A percentile compares a stretch with the other conserved stretches of the same genome.
These are phyloP conservation scores for Diplodia seriata DNA, from an alignment of 2,329 filamentous ascomycete species.

Conservation along the genomic window DNA sequence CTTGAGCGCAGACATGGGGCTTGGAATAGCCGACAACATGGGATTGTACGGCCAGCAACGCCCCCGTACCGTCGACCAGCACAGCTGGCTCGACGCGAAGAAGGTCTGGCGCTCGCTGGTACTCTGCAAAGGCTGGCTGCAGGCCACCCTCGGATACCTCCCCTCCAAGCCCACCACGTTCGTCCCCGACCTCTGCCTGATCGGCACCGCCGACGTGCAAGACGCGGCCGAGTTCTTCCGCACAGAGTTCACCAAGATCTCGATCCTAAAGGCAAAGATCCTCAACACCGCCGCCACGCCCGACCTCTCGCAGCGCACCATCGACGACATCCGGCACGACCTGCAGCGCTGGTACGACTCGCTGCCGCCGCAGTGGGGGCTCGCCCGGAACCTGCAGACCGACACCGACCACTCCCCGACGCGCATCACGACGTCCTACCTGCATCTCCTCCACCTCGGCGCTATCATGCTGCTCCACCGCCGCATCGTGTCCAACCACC, in stretches of 20 bases:
- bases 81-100: background rate
- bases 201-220: background rate
- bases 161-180: background rate
- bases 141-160: background rate
- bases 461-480: slow-evolving; percentile 1
- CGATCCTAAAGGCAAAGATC: background rate
- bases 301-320: background rate
- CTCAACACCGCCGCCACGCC: background rate
- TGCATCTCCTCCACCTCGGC: slow-evolving; percentile 6
- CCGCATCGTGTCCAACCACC: background rate
- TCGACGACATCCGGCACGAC: background rate
- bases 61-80: background rate
- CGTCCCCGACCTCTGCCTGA: background rate
- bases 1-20: background rate
- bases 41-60: background rate
- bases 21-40: background rate
- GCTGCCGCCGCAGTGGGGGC: background rate
- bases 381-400: background rate
- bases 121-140: slow-evolving; percentile 4
- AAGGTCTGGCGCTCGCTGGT: background rate
- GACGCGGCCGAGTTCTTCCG: background rate
- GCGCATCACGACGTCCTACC: background rate
- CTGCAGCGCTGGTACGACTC: background rate
- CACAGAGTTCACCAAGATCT: slow-evolving; percentile 8
- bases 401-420: background rate